phyloP scores from a whole-genome alignment of 169 alveolate species.

The Plasmodium reichenowi region DNA sequence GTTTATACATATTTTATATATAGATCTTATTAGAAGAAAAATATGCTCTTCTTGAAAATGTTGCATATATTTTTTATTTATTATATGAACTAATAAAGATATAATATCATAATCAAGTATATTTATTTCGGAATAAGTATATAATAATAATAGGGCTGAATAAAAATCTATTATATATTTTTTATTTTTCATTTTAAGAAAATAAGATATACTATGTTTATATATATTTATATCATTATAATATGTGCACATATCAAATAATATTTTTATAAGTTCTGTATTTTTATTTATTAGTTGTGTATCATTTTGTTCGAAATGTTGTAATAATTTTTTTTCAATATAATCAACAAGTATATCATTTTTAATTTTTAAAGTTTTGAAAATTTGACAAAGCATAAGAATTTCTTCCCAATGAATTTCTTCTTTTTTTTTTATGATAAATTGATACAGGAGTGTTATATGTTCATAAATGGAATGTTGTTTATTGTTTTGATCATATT shows the following conservation, averaged over 20 bases:
- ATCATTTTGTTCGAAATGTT: not conserved
- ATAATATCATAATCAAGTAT: conserved; percentile 21
- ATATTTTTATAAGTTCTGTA: conserved; percentile 33
- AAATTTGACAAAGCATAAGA: conserved; percentile 59
- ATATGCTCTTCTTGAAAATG: conserved; percentile 44
- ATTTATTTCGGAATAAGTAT: conserved; percentile 67
- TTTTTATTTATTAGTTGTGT: not conserved
- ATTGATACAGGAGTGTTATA: conserved; percentile 23
- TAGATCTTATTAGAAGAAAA: conserved; percentile 52
- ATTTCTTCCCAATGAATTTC: conserved; percentile 59
- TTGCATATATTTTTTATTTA: conserved; percentile 35
- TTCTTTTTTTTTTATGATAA: conserved; percentile 54
- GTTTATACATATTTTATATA: conserved; percentile 54
- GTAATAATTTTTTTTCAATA: conserved; percentile 47
- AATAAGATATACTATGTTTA: conserved; percentile 37
- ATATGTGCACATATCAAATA: conserved; percentile 72
- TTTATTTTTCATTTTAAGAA: conserved; percentile 24
- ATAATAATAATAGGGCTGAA: conserved; percentile 49
- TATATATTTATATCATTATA: conserved; percentile 65
- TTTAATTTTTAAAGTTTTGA: conserved; percentile 62
- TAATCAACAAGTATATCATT: conserved; percentile 22
- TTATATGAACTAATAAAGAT: conserved; percentile 26
- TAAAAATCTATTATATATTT: conserved; percentile 8
- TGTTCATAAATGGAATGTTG: not conserved
- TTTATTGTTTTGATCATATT: not conserved